Percentiles rank a stretch among this genome's conserved stretches.
Conservation (phyloP, 148 eudicot species). For the Nyssa sinensis region DNA sequence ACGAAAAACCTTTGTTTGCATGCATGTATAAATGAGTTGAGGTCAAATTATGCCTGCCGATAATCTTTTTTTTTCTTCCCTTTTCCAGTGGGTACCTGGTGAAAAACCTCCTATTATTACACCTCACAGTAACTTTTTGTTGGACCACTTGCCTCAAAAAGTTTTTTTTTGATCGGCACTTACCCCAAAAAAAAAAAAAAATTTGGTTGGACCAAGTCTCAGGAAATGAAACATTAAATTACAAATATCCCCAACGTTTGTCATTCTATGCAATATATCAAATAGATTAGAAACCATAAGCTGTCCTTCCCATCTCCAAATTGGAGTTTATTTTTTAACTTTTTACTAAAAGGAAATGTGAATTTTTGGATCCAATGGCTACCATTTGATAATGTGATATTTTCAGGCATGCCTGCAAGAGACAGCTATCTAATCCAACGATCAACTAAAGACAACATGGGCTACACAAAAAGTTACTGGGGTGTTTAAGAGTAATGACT, state of each 20-base stretch:
- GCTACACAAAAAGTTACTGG: background rate
- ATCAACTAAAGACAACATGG: background rate
- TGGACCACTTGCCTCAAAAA: no score
- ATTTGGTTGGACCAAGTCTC: no score
- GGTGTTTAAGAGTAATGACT: no score
- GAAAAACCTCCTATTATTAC: no score
- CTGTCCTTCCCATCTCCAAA: background rate
- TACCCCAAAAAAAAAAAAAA: no score
- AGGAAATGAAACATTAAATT: background rate
- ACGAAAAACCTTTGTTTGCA: background rate
- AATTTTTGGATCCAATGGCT: background rate
- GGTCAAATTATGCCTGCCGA: background rate
- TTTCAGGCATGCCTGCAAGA: background rate
- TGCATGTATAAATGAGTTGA: background rate
- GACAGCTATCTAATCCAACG: background rate
- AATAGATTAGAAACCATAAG: background rate
- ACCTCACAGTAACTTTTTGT: no score
- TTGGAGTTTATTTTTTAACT: background rate
- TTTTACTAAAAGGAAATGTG: background rate
- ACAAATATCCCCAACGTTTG: background rate
- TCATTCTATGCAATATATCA: background rate
- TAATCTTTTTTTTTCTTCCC: background rate
- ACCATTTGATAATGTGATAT: no score
- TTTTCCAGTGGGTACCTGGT: no score
- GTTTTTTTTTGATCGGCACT: no score